Evolutionary conservation across 1,284 basidiomycete species (phyloP), one percentile per base, ranked within the genome.

Genomic region (Cryptococcus hybrid): DNA sequence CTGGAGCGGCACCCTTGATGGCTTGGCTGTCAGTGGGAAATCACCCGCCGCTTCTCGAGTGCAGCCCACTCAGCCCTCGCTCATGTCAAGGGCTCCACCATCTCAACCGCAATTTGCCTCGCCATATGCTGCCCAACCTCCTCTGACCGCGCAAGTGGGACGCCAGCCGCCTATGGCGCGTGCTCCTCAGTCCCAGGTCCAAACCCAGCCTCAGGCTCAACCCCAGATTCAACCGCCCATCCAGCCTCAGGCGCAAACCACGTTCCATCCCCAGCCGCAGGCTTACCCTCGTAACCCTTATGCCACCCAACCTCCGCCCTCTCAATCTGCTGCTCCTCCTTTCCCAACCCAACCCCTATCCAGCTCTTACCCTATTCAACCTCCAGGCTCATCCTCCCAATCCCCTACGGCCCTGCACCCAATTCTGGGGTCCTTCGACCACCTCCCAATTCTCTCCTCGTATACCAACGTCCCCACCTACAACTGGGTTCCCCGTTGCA

Each of bases 401-500:
- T 44, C 43, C 2, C 43, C 11, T 44, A 44, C 43, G 47, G 18
- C 24, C 24, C 7, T 30, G 34, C 3, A 7, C 43, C 43, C 43
- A 44, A 44, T 44, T n/a, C 43, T 12, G 24, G 1, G n/a, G n/a
- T 24, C 43, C 43, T 30, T 9, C 24, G 15, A 35, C 30, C 11
- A 13, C 13, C 47, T 30, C 47, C 11, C 49, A 51, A 40, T 8
- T n/a, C 36, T 3, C 39, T 9, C 38, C 12, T 40, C 45, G 59
- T 11, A 52, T 60, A 3, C 48, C 44, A 5, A 47, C 52, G 2
- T 58, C 61, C 5, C 43, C 60, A 34, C 34, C 47, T 8, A 15
- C 13, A 6, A 30, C 47, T 30, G 47, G 40, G 15, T 42, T 12
- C 40, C 15, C 15, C 15, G 12, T 35, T 0, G 47, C 54, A 39